A percentile compares a stretch with the other conserved stretches of the same genome.
Conservation (phyloP, 2,329 filamentous ascomycete species). For the Epicoccum sorghinum region DNA sequence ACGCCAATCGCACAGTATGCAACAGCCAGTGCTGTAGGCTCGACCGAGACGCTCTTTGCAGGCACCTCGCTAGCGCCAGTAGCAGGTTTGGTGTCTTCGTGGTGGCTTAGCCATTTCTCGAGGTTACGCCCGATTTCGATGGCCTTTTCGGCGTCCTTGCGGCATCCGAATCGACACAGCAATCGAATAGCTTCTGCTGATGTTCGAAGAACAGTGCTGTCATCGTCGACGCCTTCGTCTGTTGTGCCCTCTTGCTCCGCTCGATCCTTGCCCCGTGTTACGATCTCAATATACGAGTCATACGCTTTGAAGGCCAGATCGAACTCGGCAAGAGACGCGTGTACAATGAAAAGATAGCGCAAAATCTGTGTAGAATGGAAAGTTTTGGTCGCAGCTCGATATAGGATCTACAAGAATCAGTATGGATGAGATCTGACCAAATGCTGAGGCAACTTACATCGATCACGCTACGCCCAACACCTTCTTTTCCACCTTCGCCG, state of each 20-base stretch:
- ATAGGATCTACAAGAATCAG: slow-evolving; percentile 67
- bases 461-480: slow-evolving; percentile 75
- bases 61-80: slow-evolving; percentile 34
- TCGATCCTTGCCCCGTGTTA: slow-evolving; percentile 82
- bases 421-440: too few species aligned
- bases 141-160: slow-evolving; percentile 78
- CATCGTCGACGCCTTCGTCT: slow-evolving; percentile 76
- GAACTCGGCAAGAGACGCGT: slow-evolving; percentile 87
- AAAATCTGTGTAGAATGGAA: slow-evolving; percentile 93
- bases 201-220: slow-evolving; percentile 77
- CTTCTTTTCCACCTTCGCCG: slow-evolving; percentile 78
- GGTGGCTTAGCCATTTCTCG: slow-evolving; percentile 74
- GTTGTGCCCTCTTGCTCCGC: slow-evolving; percentile 74
- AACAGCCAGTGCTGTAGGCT: slow-evolving; percentile 63
- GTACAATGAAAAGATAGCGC: slow-evolving; percentile 83
- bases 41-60: slow-evolving; percentile 53
- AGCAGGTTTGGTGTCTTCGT: slow-evolving; percentile 33
- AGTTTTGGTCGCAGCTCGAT: slow-evolving; percentile 87
- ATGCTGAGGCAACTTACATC: slow-evolving; percentile 55
- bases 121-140: slow-evolving; percentile 72
- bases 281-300: slow-evolving; percentile 88
- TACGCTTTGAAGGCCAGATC: slow-evolving; percentile 90
- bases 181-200: slow-evolving; percentile 80
- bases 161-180: slow-evolving; percentile 80
- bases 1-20: slow-evolving; percentile 87